phyloP scores from a whole-genome alignment of 2,329 filamentous ascomycete genomes.

The Coniochaeta pulveracea region DNA sequence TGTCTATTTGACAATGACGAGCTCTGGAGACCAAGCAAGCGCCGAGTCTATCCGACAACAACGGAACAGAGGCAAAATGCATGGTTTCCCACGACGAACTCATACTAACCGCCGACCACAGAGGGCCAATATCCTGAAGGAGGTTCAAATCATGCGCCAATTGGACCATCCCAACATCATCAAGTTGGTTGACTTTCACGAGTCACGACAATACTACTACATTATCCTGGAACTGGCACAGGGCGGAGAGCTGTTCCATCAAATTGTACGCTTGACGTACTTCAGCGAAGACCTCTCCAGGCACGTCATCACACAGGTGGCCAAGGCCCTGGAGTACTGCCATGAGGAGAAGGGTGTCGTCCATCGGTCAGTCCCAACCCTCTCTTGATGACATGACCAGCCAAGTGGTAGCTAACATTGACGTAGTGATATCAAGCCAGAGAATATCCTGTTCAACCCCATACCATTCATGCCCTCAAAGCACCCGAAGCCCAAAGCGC shows the following conservation, averaged over 20 bases:
- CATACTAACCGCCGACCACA: slow-evolving; percentile 27
- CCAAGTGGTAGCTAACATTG: not conserved
- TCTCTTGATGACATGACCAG: slow-evolving; percentile 3
- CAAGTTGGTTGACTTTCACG: slow-evolving; percentile 85
- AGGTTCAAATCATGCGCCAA: slow-evolving; percentile 97
- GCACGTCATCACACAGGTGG: slow-evolving; percentile 91
- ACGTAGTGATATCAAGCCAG: slow-evolving; percentile 87
- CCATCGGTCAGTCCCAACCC: slow-evolving; percentile 61
- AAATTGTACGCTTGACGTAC: slow-evolving; percentile 95
- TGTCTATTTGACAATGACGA: too few relatives aligned
- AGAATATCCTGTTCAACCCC: slow-evolving; percentile 90
- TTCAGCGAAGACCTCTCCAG: slow-evolving; percentile 93
- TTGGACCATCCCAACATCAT: slow-evolving; percentile 94
- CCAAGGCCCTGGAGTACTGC: slow-evolving; percentile 85
- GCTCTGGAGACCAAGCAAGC: too few relatives aligned
- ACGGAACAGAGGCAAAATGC: too few relatives aligned
- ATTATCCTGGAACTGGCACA: slow-evolving; percentile 92
- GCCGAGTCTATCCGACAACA: too few relatives aligned
- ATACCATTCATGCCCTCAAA: slow-evolving; percentile 72
- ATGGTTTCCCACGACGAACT: too few relatives aligned
- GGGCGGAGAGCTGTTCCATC: slow-evolving; percentile 94
- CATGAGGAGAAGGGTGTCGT: slow-evolving; percentile 94
- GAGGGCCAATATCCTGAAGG: slow-evolving; percentile 96
- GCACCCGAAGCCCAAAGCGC: slow-evolving; percentile 65
- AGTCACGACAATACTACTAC: slow-evolving; percentile 93